phyloP scores from a whole-genome alignment of 1,284 basidiomycete genomes.

The Wolfiporia cocos region DNA sequence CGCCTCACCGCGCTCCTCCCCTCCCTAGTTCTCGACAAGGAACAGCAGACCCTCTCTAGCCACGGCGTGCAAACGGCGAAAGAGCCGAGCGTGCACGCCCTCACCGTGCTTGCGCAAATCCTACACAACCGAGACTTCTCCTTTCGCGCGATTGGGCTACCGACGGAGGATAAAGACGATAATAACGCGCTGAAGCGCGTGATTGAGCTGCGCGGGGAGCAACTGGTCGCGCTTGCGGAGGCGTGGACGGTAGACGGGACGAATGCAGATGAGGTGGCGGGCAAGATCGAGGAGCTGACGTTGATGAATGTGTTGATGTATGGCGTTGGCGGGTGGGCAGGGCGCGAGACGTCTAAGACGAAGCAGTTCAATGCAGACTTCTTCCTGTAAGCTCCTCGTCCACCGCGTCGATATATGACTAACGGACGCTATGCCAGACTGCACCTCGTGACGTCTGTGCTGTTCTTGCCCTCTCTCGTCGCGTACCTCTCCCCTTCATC shows the following conservation, averaged over 20 bases:
- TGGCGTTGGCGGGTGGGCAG: constrained; percentile 33
- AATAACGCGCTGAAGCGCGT: constrained; percentile 27
- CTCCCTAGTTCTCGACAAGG: constrained; percentile 11
- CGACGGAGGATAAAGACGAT: constrained; percentile 23
- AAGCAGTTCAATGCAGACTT: constrained; percentile 37
- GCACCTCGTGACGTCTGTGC: constrained; percentile 40
- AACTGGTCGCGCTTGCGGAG: constrained; percentile 36
- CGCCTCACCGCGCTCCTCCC: constrained; percentile 15
- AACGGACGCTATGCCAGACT: constrained; percentile 22
- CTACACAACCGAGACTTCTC: constrained; percentile 29
- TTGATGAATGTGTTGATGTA: constrained; percentile 37
- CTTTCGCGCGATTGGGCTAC: constrained; percentile 36
- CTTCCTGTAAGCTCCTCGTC: constrained; percentile 24
- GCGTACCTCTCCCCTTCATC: constrained; percentile 22
- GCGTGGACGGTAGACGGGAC: constrained; percentile 42
- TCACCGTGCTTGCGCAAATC: constrained; percentile 34
- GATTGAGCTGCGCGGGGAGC: constrained; percentile 21
- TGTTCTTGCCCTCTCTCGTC: constrained; percentile 35
- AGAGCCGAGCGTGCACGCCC: constrained; percentile 22
- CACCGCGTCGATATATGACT: neutral
- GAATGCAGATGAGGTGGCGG: constrained; percentile 28
- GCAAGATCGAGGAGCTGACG: constrained; percentile 38
- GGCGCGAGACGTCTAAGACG: constrained; percentile 14
- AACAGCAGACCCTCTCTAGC: constrained; percentile 1
- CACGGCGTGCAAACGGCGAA: constrained; percentile 17